These are phyloP conservation scores for Dioszegia crocea DNA, from an alignment of 768 basidiomycete genomes.

Conservation along the genomic window DNA sequence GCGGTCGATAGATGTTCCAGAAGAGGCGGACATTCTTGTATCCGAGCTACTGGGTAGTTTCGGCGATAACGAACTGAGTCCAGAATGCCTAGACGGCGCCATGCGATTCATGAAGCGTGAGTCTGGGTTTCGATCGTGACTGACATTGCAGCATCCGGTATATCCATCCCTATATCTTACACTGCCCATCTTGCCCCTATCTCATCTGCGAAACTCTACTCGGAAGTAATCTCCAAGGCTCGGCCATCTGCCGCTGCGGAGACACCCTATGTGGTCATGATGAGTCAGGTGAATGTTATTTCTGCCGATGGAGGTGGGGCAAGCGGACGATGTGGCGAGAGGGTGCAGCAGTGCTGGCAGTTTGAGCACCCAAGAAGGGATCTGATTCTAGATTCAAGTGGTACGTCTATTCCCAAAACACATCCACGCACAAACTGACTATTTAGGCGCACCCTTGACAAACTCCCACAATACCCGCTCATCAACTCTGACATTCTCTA, in stretches of 20 bases:
- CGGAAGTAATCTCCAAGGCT: slow-evolving; percentile 63
- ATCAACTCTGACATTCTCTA: slow-evolving; percentile 78
- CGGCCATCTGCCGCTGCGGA: slow-evolving; percentile 64
- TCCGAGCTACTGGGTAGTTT: slow-evolving; percentile 95
- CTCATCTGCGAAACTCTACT: slow-evolving; percentile 86
- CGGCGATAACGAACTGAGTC: slow-evolving; percentile 96
- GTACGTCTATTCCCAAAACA: slow-evolving; percentile 50
- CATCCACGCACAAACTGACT: neutral
- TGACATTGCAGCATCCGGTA: slow-evolving; percentile 65
- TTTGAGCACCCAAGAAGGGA: slow-evolving; percentile 90
- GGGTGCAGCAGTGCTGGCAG: slow-evolving; percentile 93
- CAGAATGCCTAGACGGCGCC: slow-evolving; percentile 95
- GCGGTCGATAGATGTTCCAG: slow-evolving; percentile 75
- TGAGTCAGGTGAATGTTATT: slow-evolving; percentile 84
- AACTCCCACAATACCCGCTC: slow-evolving; percentile 93
- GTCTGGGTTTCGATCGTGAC: neutral
- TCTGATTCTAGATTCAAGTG: slow-evolving; percentile 65
- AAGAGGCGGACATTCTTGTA: slow-evolving; percentile 85
- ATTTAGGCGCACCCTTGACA: slow-evolving; percentile 76
- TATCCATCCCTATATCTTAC: slow-evolving; percentile 95
- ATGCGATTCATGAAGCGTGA: slow-evolving; percentile 85
- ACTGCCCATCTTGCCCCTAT: slow-evolving; percentile 90
- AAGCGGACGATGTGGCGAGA: slow-evolving; percentile 66
- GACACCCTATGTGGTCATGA: slow-evolving; percentile 98
- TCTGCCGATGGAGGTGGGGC: slow-evolving; percentile 67